Conservation (phyloP, 2,329 filamentous ascomycete genomes). For the Onygena corvina region DNA sequence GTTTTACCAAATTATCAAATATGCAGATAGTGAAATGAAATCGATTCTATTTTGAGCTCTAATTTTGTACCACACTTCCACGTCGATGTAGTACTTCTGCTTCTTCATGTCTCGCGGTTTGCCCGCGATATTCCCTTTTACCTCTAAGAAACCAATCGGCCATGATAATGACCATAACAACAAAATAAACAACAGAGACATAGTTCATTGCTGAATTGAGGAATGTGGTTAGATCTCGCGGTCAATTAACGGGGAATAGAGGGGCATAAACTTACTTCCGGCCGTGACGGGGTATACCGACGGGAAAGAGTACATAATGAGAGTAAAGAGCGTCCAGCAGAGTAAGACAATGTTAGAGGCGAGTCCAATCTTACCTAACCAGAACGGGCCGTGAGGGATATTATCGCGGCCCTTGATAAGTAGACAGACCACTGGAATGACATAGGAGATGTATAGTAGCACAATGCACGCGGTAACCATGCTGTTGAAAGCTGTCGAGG, state of each 20-base stretch:
- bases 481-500: slow-evolving; percentile 32
- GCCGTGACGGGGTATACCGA: slow-evolving; percentile 25
- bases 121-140: slow-evolving; percentile 22
- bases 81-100: slow-evolving; percentile 10
- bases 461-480: slow-evolving; percentile 37
- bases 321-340: slow-evolving; percentile 38
- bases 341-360: slow-evolving; percentile 36
- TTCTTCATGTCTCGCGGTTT: slow-evolving; percentile 19
- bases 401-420: slow-evolving; percentile 36
- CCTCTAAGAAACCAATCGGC: slow-evolving; percentile 29
- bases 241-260: background rate
- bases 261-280: slow-evolving; percentile 23
- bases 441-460: slow-evolving; percentile 38
- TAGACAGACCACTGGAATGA: slow-evolving; percentile 38
- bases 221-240: background rate
- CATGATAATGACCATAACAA: slow-evolving; percentile 26
- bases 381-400: slow-evolving; percentile 38
- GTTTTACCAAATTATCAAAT: background rate
- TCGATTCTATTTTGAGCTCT: background rate
- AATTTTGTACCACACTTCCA: background rate
- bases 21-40: background rate
- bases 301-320: slow-evolving; percentile 38
- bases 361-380: slow-evolving; percentile 35
- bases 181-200: slow-evolving; percentile 29
- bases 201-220: slow-evolving; percentile 32